phyloP scores from a whole-genome alignment of 2,329 filamentous ascomycete genomes.

The Venturia carpophila region DNA sequence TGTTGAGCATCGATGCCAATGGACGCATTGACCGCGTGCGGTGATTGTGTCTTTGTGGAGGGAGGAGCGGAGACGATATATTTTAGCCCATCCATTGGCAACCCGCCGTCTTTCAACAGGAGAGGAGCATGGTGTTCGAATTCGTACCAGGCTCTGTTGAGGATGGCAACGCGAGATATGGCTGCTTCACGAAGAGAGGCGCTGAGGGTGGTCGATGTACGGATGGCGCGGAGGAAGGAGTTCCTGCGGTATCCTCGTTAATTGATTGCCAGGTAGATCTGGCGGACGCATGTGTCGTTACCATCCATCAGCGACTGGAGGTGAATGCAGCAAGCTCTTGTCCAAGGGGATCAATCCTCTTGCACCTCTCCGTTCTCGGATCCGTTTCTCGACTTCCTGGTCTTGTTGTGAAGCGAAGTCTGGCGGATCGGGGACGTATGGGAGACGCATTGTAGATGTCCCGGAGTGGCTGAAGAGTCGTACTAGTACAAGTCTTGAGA shows the following conservation, averaged over 20 bases:
- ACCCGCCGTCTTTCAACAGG: conserved; percentile 51
- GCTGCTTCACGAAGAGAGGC: conserved; percentile 61
- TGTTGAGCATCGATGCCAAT: conserved; percentile 17
- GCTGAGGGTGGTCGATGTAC: conserved; percentile 44
- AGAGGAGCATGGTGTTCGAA: conserved; percentile 70
- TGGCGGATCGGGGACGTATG: conserved; percentile 46
- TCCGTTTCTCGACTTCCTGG: conserved; percentile 42
- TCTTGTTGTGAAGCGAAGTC: conserved; percentile 40
- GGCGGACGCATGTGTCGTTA: conserved; percentile 21
- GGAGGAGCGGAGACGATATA: conserved; percentile 25
- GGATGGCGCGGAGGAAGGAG: conserved; percentile 48
- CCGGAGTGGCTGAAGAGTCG: not conserved
- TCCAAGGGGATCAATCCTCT: conserved; percentile 46
- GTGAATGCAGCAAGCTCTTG: conserved; percentile 47
- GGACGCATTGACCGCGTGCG: not conserved
- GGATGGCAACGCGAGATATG: conserved; percentile 71
- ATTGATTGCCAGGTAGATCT: not conserved
- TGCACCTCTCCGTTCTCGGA: conserved; percentile 44
- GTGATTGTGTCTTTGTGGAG: conserved; percentile 2
- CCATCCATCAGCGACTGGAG: conserved; percentile 50
- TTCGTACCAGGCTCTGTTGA: conserved; percentile 79
- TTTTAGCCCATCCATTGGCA: conserved; percentile 44
- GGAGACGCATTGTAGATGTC: conserved; percentile 41
- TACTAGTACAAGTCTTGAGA: not conserved
- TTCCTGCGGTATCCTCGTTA: conserved; percentile 33